Evolutionary conservation across 352 stramenopile species (phyloP), one percentile per base, ranked within the genome.

Genomic region (Pythium dissotocum): DNA sequence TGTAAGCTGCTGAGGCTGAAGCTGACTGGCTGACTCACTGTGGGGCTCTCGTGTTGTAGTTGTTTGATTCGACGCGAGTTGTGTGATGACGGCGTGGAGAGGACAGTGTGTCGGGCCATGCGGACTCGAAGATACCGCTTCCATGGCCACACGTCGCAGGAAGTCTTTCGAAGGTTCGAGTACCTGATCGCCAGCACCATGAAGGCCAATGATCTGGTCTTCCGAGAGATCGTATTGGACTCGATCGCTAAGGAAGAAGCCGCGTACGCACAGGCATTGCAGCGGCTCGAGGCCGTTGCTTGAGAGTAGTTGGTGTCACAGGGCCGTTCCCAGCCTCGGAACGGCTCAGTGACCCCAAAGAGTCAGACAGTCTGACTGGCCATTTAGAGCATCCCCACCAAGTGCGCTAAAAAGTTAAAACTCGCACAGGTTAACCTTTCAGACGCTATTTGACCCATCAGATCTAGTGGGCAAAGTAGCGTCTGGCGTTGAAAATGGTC

Each of bases 11-110:
- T 58, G 14, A 30, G n/a, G n/a, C n/a, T n/a, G n/a, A n/a, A 1
- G 28, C 28, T 30, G 28, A 30, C 28, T 30, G 28, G 28, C 28
- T 30, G 16, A 44, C 12, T 14, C 2, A 44, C 38, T n/a, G 1
- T 44, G 38, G 3, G 9, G 12, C 5, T 18, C 32, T 30, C 21
- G 21, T 21, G 7, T 24, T 58, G 40, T 46, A 71, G 64, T 0
- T 71, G 35, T 30, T 24, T 71, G 6, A 24, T 71, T 12, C 64
- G 57, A 5, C 64, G 64, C 10, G 64, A 71, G 16, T 16, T 55
- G 6, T 65, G 64, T 21, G 35, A 21, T 18, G 64, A 71, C 40
- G 64, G 64, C 28, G 57, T 65, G 9, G 48, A 65, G 30, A 46
- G 64, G 1, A 28, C 30, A 6, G 58, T 71, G 26, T 71, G 32